A percentile compares a stretch with the other conserved stretches of the same genome.
phyloP scores from a whole-genome alignment of 805 yeast genomes.

The Metschnikowia reukaufii region DNA sequence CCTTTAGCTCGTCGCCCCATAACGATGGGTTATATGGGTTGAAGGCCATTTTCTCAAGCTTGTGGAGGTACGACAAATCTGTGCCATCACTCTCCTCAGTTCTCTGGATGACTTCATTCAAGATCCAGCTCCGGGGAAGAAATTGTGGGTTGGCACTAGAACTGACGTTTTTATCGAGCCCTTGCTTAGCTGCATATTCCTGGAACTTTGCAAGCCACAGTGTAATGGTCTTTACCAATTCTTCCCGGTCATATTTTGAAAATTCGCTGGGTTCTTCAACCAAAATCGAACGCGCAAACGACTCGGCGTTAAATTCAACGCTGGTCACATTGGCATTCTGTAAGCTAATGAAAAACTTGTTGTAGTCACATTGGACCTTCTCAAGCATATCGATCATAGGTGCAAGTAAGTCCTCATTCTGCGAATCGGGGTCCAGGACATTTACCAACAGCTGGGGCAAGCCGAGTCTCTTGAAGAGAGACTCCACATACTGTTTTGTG shows the following conservation, averaged over 20 bases:
- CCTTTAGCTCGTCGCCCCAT: slow-evolving; percentile 69
- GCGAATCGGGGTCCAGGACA: slow-evolving; percentile 33
- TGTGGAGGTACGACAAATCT: slow-evolving; percentile 52
- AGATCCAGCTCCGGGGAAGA: slow-evolving; percentile 80
- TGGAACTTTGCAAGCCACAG: slow-evolving; percentile 56
- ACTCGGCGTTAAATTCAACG: slow-evolving; percentile 12
- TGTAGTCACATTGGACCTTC: slow-evolving; percentile 71
- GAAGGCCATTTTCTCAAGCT: slow-evolving; percentile 67
- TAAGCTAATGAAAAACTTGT: slow-evolving; percentile 68
- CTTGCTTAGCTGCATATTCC: slow-evolving; percentile 38
- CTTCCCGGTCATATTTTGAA: slow-evolving; percentile 32
- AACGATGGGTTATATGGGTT: slow-evolving; percentile 67
- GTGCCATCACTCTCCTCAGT: slow-evolving; percentile 51
- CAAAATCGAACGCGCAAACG: slow-evolving; percentile 23
- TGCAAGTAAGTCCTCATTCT: slow-evolving; percentile 47
- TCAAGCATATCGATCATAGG: slow-evolving; percentile 63
- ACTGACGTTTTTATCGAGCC: slow-evolving; percentile 43
- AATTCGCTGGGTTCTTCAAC: slow-evolving; percentile 18
- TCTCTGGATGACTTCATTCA: slow-evolving; percentile 73
- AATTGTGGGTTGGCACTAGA: slow-evolving; percentile 68
- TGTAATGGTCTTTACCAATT: slow-evolving; percentile 39
- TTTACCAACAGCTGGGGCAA: slow-evolving; percentile 43
- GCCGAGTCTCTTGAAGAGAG: slow-evolving; percentile 71
- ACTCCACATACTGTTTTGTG: slow-evolving; percentile 53
- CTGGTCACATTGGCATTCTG: slow-evolving; percentile 45